phyloP scores from a whole-genome alignment of 1,139 yeast genomes.

The Geotrichum carabidarum region DNA sequence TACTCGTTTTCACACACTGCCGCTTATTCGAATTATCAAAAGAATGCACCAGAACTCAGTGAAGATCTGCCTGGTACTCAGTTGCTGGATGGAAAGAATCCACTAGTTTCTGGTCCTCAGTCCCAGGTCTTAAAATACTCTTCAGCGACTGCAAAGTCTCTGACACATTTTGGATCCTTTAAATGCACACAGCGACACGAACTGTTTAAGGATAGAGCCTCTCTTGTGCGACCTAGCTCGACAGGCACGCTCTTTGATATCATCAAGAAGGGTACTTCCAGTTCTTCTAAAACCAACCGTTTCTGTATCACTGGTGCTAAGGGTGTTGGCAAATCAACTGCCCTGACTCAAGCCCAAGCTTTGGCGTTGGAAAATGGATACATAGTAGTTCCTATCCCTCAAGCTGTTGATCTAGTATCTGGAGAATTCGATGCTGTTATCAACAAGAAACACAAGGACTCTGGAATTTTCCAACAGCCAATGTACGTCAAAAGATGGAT shows the following conservation, averaged over 20 bases:
- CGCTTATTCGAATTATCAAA: constrained; percentile 29
- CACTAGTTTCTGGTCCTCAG: constrained; percentile 9
- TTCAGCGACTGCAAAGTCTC: constrained; percentile 24
- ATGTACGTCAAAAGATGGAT: constrained; percentile 65
- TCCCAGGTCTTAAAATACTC: constrained; percentile 27
- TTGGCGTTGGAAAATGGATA: constrained; percentile 47
- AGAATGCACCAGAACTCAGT: constrained; percentile 27
- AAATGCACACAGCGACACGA: constrained; percentile 51
- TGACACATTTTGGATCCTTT: constrained; percentile 44
- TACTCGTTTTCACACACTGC: constrained; percentile 27
- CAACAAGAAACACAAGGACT: constrained; percentile 38
- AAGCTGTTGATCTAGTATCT: constrained; percentile 56
- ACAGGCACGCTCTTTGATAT: constrained; percentile 35
- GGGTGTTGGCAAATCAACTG: constrained; percentile 77
- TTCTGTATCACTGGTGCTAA: constrained; percentile 60
- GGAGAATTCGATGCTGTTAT: constrained; percentile 67
- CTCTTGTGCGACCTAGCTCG: constrained; percentile 41
- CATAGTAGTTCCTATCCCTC: constrained; percentile 61
- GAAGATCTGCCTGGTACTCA: constrained; percentile 19
- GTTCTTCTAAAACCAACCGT: constrained; percentile 45
- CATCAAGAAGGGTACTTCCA: constrained; percentile 25
- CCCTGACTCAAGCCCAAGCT: constrained; percentile 69
- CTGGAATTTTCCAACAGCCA: constrained; percentile 63
- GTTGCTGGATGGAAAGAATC: constrained; percentile 12
- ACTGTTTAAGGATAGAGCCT: constrained; percentile 44